phyloP scores from a whole-genome alignment of 192 early-diverging fungal species.

The Coemansia sp. region DNA sequence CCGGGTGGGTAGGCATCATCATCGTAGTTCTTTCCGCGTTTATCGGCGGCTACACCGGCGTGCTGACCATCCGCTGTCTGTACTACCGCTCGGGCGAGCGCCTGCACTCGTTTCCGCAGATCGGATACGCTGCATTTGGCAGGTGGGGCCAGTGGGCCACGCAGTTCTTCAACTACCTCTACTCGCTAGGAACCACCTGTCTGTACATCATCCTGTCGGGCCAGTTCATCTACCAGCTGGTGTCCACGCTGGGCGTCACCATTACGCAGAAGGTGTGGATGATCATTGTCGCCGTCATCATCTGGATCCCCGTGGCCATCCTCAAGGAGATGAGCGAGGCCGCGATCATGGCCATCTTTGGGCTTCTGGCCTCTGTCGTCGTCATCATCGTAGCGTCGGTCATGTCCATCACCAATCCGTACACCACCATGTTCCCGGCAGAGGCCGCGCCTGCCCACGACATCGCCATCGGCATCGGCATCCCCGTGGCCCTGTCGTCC shows the following conservation, averaged over 20 bases:
- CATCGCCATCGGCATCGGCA: slow-evolving; percentile 32
- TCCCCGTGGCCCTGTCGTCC: slow-evolving; percentile 66
- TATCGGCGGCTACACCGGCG: slow-evolving; percentile 70
- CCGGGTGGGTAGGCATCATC: slow-evolving; percentile 76
- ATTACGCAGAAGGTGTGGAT: slow-evolving; percentile 57
- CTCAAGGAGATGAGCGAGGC: slow-evolving; percentile 78
- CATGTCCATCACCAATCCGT: slow-evolving; percentile 45
- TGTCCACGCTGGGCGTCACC: slow-evolving; percentile 42
- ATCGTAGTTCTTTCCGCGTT: slow-evolving; percentile 66
- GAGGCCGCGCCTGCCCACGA: slow-evolving; percentile 24
- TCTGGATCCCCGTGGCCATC: slow-evolving; percentile 64
- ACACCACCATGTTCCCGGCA: slow-evolving; percentile 34
- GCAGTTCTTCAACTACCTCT: slow-evolving; percentile 60
- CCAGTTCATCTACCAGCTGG: slow-evolving; percentile 60
- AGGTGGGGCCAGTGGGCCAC: slow-evolving; percentile 56
- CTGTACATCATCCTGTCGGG: slow-evolving; percentile 70
- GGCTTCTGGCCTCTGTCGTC: slow-evolving; percentile 63
- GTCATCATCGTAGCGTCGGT: slow-evolving; percentile 64
- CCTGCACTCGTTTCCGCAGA: slow-evolving; percentile 59
- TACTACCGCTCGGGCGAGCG: slow-evolving; percentile 57
- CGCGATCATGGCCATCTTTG: slow-evolving; percentile 64
- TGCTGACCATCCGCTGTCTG: slow-evolving; percentile 69
- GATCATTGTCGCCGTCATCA: slow-evolving; percentile 56
- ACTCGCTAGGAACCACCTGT: slow-evolving; percentile 63
- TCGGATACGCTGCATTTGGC: slow-evolving; percentile 70